Conservation (phyloP, 257 asterid species). For the Solanum chiquidenum region DNA sequence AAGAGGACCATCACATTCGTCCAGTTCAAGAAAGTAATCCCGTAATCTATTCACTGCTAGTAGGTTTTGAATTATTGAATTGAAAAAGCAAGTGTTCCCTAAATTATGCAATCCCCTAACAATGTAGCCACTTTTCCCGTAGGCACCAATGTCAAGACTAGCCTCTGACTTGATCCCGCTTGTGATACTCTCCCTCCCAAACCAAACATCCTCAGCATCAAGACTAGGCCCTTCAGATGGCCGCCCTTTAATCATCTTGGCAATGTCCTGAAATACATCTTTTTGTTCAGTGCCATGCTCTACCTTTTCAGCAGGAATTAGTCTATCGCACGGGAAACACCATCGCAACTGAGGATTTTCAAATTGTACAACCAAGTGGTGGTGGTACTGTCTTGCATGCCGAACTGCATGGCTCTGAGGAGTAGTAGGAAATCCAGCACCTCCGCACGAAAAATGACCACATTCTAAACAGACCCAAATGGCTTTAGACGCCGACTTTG, state of each 20-base stretch:
- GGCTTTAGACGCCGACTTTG: constrained; percentile 38
- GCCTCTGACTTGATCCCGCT: constrained; percentile 34
- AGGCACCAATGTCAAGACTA: constrained; percentile 13
- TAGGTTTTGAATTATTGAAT: constrained; percentile 73
- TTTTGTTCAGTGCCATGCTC: constrained; percentile 34
- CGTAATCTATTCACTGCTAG: constrained; percentile 51
- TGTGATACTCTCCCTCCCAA: constrained; percentile 47
- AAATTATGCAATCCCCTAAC: constrained; percentile 76
- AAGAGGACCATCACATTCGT: constrained; percentile 60
- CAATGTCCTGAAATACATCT: constrained; percentile 43
- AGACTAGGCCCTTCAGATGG: constrained; percentile 28
- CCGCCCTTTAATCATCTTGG: constrained; percentile 40
- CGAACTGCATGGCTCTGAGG: constrained; percentile 79
- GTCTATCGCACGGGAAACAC: constrained; percentile 59
- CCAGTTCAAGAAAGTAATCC: constrained; percentile 39
- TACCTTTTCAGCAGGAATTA: constrained; percentile 37
- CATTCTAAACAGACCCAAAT: constrained; percentile 88
- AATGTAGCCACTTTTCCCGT: constrained; percentile 20
- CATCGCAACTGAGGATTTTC: constrained; percentile 60
- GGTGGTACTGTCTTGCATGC: constrained; percentile 60
- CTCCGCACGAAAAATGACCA: constrained; percentile 83
- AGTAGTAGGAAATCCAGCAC: constrained; percentile 63
- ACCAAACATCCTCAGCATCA: constrained; percentile 75
- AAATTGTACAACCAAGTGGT: constrained; percentile 54
- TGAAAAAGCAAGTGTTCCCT: constrained; percentile 95